These are phyloP conservation scores for Ascochyta rabiei DNA, from an alignment of 2,329 filamentous ascomycete species.

Conservation along the genomic window DNA sequence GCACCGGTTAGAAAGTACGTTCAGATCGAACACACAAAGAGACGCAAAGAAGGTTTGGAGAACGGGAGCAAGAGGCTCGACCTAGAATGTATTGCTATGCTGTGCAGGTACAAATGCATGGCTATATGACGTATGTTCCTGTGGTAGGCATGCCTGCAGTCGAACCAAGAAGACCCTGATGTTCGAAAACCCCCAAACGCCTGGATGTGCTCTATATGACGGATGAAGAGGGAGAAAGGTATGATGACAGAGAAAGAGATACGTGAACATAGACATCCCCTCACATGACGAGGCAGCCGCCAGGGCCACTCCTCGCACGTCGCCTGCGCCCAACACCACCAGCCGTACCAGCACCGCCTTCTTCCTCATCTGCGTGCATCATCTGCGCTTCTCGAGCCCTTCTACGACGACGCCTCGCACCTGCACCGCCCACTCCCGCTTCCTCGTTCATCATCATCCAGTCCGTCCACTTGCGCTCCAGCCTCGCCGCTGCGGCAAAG, in stretches of 20 bases:
- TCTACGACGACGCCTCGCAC: slow-evolving; percentile 72
- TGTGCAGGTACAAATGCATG: too few species aligned
- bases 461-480: slow-evolving; percentile 90
- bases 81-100: too few species aligned
- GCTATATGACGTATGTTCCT: too few species aligned
- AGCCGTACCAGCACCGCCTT: slow-evolving; percentile 54
- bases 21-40: too few species aligned
- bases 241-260: neutral
- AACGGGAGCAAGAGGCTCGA: too few species aligned
- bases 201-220: slow-evolving; percentile 4
- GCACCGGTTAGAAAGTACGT: too few species aligned
- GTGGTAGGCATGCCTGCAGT: too few species aligned
- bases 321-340: slow-evolving; percentile 52
- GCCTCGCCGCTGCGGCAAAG: slow-evolving; percentile 71
- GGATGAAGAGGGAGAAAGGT: neutral
- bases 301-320: slow-evolving; percentile 55
- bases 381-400: slow-evolving; percentile 81
- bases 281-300: slow-evolving; percentile 58
- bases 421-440: slow-evolving; percentile 68
- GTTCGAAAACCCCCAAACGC: neutral
- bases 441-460: slow-evolving; percentile 94
- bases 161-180: too few species aligned
- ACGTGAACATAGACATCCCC: neutral
- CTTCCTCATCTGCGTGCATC: slow-evolving; percentile 81
- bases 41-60: too few species aligned